A percentile compares a stretch with the other conserved stretches of the same genome.
phyloP scores from a whole-genome alignment of 2,329 filamentous ascomycete genomes.

The Fonsecaea pugnacius region DNA sequence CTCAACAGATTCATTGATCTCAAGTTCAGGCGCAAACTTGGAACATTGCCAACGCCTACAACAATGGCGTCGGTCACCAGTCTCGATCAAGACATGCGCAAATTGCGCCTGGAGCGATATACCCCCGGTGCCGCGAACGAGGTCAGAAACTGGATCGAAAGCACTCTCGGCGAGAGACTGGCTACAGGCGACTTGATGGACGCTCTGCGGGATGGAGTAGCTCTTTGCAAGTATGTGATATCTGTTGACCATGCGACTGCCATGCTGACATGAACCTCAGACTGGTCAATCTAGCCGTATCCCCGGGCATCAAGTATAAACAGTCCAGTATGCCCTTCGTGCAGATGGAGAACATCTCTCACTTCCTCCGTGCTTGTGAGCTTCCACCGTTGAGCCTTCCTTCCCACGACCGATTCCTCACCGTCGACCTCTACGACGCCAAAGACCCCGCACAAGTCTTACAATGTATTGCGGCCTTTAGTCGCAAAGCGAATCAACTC shows the following conservation, averaged over 20 bases:
- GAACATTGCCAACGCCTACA: not conserved
- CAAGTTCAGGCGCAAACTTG: not conserved
- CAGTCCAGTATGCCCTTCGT: slow-evolving; percentile 94
- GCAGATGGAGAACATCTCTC: slow-evolving; percentile 99
- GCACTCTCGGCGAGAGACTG: slow-evolving; percentile 73
- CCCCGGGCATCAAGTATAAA: slow-evolving; percentile 85
- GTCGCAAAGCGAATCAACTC: slow-evolving; percentile 75
- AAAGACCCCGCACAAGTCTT: slow-evolving; percentile 97
- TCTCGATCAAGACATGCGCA: slow-evolving; percentile 93
- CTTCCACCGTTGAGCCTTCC: slow-evolving; percentile 81
- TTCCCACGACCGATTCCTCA: slow-evolving; percentile 93
- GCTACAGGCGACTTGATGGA: slow-evolving; percentile 78
- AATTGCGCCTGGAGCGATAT: slow-evolving; percentile 88
- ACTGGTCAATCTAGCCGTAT: slow-evolving; percentile 79
- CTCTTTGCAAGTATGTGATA: slow-evolving; percentile 76
- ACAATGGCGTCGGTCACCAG: slow-evolving; percentile 91
- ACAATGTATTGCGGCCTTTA: slow-evolving; percentile 90
- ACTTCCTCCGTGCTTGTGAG: slow-evolving; percentile 89
- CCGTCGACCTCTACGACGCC: slow-evolving; percentile 91
- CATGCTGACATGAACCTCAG: slow-evolving; percentile 52
- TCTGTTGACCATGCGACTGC: not conserved
- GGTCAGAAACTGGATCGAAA: slow-evolving; percentile 82
- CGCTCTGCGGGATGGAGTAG: slow-evolving; percentile 84
- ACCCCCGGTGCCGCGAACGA: slow-evolving; percentile 89
- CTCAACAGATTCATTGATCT: not conserved